Base-by-base conservation (phyloP, 192 early-diverging fungal genomes). In the Rhizophlyctis rosea region DNA sequence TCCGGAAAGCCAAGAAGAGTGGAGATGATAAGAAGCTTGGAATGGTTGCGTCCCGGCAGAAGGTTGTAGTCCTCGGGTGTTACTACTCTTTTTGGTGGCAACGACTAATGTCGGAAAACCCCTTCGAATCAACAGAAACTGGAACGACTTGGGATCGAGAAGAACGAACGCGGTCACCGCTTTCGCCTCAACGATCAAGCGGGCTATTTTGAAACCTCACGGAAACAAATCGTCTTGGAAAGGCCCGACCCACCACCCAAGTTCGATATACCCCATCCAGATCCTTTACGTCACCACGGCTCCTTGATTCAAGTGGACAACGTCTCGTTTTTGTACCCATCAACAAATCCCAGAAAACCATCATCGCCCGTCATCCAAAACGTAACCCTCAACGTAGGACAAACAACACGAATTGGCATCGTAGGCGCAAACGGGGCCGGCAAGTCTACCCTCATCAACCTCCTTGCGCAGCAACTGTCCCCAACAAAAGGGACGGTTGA, bases 1-100 rank as follows among this genome's bases (percentile, higher is more conserved):
- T 87, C 36, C 77, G 84, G 61, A 83, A 81, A 44, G 92, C 93
- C 23, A 81, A 79, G 33, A 73, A 85, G 34, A 84, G 82, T 49
- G 88, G 88, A 24, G 91, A 96, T 69, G 86, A 91, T 62, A 96
- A 96, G 70, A 83, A 82, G 29, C 80, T 91, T 18, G 82, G 76
- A 11, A 77, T 84, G 62, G 82, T 87, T 31, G 89, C 91, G 3
- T 67, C n/a, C n/a, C n/a, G n/a, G n/a, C n/a, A n/a, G n/a, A n/a
- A n/a, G n/a, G n/a, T n/a, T 52, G 18, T 47, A 65, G 35, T 57
- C n/a, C n/a, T n/a, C n/a, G n/a, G n/a, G n/a, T n/a, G n/a, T n/a
- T n/a, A n/a, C n/a, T n/a, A n/a, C n/a, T n/a, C n/a, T n/a, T n/a
- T n/a, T n/a, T n/a, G n/a, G n/a, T n/a, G n/a, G n/a, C n/a, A n/a